Evolutionary conservation across 164 flowering plant species (phyloP), one percentile per base, ranked within the genome.

Genomic region (Warburgia ugandensis): DNA sequence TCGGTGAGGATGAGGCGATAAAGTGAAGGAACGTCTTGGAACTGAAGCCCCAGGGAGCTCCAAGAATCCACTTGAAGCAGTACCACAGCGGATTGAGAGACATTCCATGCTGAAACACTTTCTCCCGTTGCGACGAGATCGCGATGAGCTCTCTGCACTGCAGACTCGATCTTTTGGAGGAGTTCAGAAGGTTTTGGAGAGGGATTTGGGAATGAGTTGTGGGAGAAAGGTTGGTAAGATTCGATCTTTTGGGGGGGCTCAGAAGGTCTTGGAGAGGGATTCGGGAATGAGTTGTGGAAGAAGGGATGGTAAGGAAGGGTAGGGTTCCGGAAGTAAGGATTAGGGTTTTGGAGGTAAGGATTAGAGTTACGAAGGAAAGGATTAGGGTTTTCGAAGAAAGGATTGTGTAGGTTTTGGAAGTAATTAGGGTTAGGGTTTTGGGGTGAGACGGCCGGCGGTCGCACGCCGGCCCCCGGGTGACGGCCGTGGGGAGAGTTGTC

Each of bases 21-120:
- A 19, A 91, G 74, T 23, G 89, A 65, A 0, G 90, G 96, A 37
- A 91, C 66, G 14, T 79, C 77, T 69, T 81, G 88, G 72, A 85
- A 72, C 29, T 56, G 64, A 53, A 79, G 50, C 64, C 90, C 95
- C 19, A 91, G 48, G 3, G 81, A 65, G 25, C 62, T 50, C 90
- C 87, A 87, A 0, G 90, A 83, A 55, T 78, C 87, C 23, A 60
- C 78, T 60, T 78, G 40, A n/a, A 91, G 63, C 13, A 16, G 9
- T 59, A 64, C 13, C 5, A 78, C 63, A 28, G 67, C 83, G 3
- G 73, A 26, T 58, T 79, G 74, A 1, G 77, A 58, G 12, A 85
- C 77, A 27, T 72, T 77, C 83, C 79, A 85, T 3, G 83, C 54
- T 4, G 90, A 70, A 6, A 85, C 77, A 41, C 60, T 66, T 48